Evolutionary conservation across 345 rosid species (phyloP).

Genomic region (Bruguiera sexangula): DNA sequence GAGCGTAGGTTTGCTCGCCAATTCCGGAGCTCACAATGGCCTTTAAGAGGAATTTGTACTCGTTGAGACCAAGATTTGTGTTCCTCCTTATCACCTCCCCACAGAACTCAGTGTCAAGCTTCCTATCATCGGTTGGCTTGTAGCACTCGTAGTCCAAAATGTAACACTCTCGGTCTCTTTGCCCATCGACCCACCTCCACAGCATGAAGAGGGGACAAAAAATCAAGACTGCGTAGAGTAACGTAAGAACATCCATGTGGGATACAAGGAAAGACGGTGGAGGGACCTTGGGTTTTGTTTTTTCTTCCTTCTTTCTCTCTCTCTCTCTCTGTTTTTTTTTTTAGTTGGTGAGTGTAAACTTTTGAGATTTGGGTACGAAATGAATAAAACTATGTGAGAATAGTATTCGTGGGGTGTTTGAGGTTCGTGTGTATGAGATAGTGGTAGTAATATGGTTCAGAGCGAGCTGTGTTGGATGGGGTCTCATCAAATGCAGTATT

Average conservation of each 20-base stretch:
- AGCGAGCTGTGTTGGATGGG: no score
- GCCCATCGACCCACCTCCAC: constrained; percentile 24
- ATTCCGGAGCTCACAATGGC: constrained; percentile 52
- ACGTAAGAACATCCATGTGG: constrained; percentile 31
- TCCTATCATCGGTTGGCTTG: constrained; percentile 43
- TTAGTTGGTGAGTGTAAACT: no score
- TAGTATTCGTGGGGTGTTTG: background rate
- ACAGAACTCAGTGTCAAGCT: constrained; percentile 31
- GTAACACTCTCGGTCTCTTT: constrained; percentile 35
- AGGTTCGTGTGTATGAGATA: no score
- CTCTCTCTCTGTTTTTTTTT: no score
- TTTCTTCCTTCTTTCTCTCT: no score
- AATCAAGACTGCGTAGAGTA: constrained; percentile 26
- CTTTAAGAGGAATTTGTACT: constrained; percentile 47
- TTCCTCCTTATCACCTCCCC: constrained; percentile 41
- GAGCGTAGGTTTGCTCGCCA: constrained; percentile 46
- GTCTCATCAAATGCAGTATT: no score
- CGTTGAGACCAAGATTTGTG: constrained; percentile 38
- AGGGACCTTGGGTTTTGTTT: background rate
- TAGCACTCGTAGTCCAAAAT: constrained; percentile 43
- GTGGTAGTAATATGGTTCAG: no score
- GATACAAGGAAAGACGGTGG: background rate
- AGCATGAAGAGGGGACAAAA: constrained; percentile 21
- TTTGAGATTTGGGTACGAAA: background rate
- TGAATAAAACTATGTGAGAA: background rate